These are phyloP conservation scores for Bretziella fagacearum DNA, from an alignment of 2,329 filamentous ascomycete species.

Conservation along the genomic window DNA sequence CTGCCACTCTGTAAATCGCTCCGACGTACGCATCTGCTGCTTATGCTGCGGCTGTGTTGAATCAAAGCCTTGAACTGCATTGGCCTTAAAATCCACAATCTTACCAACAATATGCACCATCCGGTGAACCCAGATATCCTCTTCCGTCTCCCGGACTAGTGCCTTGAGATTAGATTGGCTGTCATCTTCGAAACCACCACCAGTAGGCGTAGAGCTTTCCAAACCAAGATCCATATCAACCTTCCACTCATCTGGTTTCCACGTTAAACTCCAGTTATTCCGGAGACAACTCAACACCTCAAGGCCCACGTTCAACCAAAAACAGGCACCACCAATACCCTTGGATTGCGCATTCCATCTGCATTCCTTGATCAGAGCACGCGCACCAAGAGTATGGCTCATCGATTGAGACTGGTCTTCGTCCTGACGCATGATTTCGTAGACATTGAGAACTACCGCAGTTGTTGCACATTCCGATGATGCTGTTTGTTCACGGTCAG, in stretches of 20 bases:
- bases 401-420: slow-evolving; percentile 54
- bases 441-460: slow-evolving; percentile 77
- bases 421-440: slow-evolving; percentile 64
- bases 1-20: slow-evolving; percentile 60
- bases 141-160: background rate
- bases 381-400: slow-evolving; percentile 74
- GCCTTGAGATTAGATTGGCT: background rate
- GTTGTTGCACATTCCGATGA: slow-evolving; percentile 72
- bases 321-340: slow-evolving; percentile 73
- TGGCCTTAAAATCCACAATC: slow-evolving; percentile 65
- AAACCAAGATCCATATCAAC: slow-evolving; percentile 54
- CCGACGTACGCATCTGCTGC: slow-evolving; percentile 45
- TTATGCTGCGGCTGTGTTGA: slow-evolving; percentile 33
- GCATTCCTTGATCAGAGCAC: slow-evolving; percentile 76
- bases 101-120: slow-evolving; percentile 82
- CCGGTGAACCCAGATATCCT: slow-evolving; percentile 60
- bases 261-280: slow-evolving; percentile 72
- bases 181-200: background rate
- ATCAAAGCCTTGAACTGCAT: background rate
- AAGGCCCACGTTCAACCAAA: slow-evolving; percentile 85
- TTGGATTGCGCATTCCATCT: slow-evolving; percentile 66
- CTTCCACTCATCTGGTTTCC: slow-evolving; percentile 83
- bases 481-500: slow-evolving; percentile 45
- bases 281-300: slow-evolving; percentile 78
- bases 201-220: slow-evolving; percentile 6